Conservation (phyloP, 2,329 filamentous ascomycete species). For the Ophiostoma ips region DNA sequence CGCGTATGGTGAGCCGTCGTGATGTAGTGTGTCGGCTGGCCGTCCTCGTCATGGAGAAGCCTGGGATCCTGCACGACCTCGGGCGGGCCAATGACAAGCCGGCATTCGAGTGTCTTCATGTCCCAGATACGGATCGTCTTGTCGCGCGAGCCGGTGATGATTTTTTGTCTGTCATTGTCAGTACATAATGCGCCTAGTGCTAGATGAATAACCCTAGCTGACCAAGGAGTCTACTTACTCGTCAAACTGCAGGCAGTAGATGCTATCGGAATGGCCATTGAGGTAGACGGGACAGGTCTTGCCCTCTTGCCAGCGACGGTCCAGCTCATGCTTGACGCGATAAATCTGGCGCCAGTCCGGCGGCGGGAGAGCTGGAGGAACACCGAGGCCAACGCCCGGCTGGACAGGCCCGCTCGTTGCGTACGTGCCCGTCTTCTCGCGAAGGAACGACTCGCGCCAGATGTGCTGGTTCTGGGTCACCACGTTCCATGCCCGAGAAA, state of each 20-base stretch:
- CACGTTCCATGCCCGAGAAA: conserved; percentile 36
- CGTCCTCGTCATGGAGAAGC: conserved; percentile 38
- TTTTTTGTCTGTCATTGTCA: conserved; percentile 40
- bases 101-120: conserved; percentile 73
- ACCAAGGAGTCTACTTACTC: conserved; percentile 46
- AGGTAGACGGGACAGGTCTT: conserved; percentile 75
- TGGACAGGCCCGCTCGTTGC: conserved; percentile 39
- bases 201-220: too few species aligned
- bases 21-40: conserved; percentile 40
- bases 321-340: conserved; percentile 59
- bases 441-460: conserved; percentile 49
- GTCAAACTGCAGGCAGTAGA: conserved; percentile 97
- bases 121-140: conserved; percentile 95
- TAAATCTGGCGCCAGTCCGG: conserved; percentile 85
- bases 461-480: conserved; percentile 40
- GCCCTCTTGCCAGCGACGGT: conserved; percentile 65
- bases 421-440: conserved; percentile 46
- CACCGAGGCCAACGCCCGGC: conserved; percentile 41
- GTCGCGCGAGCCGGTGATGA: conserved; percentile 91
- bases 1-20: conserved; percentile 24
- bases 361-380: conserved; percentile 39
- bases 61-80: conserved; percentile 41
- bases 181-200: too few species aligned
- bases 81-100: conserved; percentile 71
- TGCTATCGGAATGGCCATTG: conserved; percentile 86